Percentiles rank a stretch among this genome's conserved stretches.
Evolutionary conservation across 2,329 filamentous ascomycete genomes (phyloP).

Genomic region (Phaeosphaeria sp.): DNA sequence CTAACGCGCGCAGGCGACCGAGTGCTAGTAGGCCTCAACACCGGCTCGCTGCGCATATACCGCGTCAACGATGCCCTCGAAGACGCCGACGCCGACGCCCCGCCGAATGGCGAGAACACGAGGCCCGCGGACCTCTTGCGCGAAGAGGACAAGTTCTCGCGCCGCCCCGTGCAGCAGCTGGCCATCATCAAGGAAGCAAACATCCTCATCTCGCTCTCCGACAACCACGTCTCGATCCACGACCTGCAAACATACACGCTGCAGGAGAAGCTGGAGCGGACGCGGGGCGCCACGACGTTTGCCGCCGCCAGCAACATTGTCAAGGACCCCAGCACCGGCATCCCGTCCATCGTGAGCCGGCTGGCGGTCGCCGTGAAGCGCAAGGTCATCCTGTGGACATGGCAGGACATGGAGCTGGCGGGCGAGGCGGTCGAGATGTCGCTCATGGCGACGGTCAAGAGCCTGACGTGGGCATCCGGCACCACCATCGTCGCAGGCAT

Average conservation of each 20-base stretch:
- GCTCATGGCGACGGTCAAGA: slow-evolving; percentile 83
- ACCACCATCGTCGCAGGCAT: slow-evolving; percentile 88
- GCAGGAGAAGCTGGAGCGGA: slow-evolving; percentile 79
- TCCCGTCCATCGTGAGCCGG: slow-evolving; percentile 90
- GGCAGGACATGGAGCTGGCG: slow-evolving; percentile 91
- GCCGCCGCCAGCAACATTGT: slow-evolving; percentile 95
- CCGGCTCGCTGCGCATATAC: slow-evolving; percentile 87
- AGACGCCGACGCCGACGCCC: slow-evolving; percentile 45
- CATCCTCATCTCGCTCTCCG: slow-evolving; percentile 87
- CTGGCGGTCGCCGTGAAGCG: slow-evolving; percentile 93
- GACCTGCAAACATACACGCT: slow-evolving; percentile 85
- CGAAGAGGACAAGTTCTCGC: slow-evolving; percentile 93
- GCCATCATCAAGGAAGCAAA: slow-evolving; percentile 95
- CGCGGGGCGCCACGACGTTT: slow-evolving; percentile 88
- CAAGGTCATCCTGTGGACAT: slow-evolving; percentile 88
- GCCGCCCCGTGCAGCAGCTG: slow-evolving; percentile 88
- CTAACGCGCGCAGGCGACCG: slow-evolving; percentile 71
- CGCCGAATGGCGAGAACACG: slow-evolving; percentile 43
- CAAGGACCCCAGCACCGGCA: slow-evolving; percentile 83
- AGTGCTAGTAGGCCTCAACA: slow-evolving; percentile 89
- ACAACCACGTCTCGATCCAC: slow-evolving; percentile 87
- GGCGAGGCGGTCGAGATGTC: slow-evolving; percentile 77
- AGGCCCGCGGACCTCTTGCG: slow-evolving; percentile 80
- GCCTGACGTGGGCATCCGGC: slow-evolving; percentile 88
- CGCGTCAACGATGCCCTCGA: slow-evolving; percentile 76